Conservation (phyloP, 768 basidiomycete genomes). For the Clitopilus passeckerianus region DNA sequence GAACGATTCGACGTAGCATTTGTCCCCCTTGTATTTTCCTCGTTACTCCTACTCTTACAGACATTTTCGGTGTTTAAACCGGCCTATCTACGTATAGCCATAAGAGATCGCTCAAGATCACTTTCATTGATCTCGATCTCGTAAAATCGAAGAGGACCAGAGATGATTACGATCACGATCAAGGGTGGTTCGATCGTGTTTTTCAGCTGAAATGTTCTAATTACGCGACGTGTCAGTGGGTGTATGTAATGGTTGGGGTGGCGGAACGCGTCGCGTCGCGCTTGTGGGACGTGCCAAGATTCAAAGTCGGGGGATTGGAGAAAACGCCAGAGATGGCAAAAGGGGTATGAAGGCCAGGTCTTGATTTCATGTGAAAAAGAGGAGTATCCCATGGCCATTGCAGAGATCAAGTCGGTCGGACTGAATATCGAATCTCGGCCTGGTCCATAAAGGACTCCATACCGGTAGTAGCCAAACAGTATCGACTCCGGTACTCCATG, state of each 20-base stretch:
- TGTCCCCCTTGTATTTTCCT: neutral
- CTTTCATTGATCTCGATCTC: constrained; percentile 1
- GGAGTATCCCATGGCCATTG: too few relatives aligned
- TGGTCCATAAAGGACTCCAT: too few relatives aligned
- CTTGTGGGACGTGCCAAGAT: neutral
- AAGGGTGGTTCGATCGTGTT: neutral
- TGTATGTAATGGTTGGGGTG: neutral
- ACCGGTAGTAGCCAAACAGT: too few relatives aligned
- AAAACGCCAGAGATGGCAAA: too few relatives aligned
- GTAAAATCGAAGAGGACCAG: neutral
- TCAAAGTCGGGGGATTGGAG: too few relatives aligned
- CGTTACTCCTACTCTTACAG: neutral
- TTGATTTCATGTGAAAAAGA: too few relatives aligned
- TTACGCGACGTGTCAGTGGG: neutral
- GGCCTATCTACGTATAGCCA: neutral
- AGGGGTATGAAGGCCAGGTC: too few relatives aligned
- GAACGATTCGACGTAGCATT: neutral
- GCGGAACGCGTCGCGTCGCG: neutral
- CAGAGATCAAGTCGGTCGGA: too few relatives aligned
- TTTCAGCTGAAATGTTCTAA: neutral
- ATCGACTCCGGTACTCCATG: too few relatives aligned
- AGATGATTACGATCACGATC: neutral
- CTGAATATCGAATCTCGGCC: too few relatives aligned
- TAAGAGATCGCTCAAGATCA: neutral
- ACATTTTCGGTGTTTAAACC: neutral